phyloP scores from a whole-genome alignment of 2,329 filamentous ascomycete species.

The Dothistroma septosporum region DNA sequence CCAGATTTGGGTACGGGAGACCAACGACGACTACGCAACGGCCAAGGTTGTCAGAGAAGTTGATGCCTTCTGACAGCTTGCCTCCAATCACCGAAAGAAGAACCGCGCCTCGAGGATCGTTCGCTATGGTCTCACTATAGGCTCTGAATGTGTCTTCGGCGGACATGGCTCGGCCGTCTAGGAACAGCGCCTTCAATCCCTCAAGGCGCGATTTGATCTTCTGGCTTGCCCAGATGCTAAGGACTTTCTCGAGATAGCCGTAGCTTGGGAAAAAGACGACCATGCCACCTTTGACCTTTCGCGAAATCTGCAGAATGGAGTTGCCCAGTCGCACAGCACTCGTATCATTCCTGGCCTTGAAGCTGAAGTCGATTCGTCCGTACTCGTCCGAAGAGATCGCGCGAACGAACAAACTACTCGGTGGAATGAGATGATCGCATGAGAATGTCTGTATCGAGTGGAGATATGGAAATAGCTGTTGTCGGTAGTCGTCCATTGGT shows the following conservation, averaged over 20 bases:
- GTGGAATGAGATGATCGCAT: conserved; percentile 89
- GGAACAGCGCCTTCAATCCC: conserved; percentile 47
- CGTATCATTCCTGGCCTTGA: conserved; percentile 64
- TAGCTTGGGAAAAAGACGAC: conserved; percentile 97
- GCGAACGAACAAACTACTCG: conserved; percentile 73
- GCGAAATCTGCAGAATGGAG: conserved; percentile 67
- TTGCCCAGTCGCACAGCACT: conserved; percentile 69
- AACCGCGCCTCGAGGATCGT: conserved; percentile 61
- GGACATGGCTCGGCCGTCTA: conserved; percentile 51
- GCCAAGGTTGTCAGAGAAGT: conserved; percentile 88
- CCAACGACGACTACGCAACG: conserved; percentile 89
- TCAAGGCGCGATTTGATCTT: conserved; percentile 28
- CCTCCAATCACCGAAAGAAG: conserved; percentile 89
- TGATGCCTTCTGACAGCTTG: conserved; percentile 95
- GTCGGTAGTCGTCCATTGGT: conserved; percentile 84
- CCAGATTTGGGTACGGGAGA: conserved; percentile 85
- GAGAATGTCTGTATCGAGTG: conserved; percentile 71
- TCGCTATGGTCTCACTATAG: conserved; percentile 64
- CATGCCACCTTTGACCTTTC: conserved; percentile 76
- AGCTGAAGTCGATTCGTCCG: conserved; percentile 79
- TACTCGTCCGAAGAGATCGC: conserved; percentile 53
- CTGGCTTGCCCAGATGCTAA: conserved; percentile 39
- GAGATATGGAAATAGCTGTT: conserved; percentile 79
- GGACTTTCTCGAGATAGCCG: conserved; percentile 74
- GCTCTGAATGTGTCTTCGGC: conserved; percentile 67